phyloP scores from a whole-genome alignment of 1,284 basidiomycete species.

The Boletus hoseneyae region DNA sequence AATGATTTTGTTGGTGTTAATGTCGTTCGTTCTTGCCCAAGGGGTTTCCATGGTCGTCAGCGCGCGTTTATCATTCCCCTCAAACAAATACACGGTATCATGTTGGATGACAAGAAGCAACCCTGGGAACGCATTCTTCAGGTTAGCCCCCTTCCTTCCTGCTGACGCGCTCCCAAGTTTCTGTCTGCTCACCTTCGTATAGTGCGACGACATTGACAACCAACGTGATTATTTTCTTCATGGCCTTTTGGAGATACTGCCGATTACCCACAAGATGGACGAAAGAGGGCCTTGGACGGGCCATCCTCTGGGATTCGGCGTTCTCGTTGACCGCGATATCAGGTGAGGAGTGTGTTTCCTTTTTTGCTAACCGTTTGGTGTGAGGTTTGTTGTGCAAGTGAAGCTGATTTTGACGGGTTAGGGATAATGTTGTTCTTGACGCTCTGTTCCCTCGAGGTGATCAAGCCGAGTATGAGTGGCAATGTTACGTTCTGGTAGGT shows the following conservation, averaged over 20 bases:
- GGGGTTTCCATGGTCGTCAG: constrained; percentile 13
- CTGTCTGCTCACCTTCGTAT: neutral
- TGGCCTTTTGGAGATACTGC: constrained; percentile 18
- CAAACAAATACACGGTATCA: constrained; percentile 6
- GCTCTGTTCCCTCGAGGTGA: constrained; percentile 15
- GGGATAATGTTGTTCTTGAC: constrained; percentile 23
- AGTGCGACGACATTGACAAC: constrained; percentile 16
- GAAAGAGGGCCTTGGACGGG: neutral
- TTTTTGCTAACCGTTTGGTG: too few species aligned
- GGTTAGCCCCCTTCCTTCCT: constrained; percentile 6
- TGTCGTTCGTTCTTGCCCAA: constrained; percentile 4
- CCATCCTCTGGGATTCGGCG: constrained; percentile 18
- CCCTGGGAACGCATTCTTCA: constrained; percentile 18
- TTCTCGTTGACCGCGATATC: constrained; percentile 9
- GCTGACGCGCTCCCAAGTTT: neutral
- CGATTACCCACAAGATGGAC: constrained; percentile 12
- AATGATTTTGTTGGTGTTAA: constrained; percentile 4
- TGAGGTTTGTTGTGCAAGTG: neutral
- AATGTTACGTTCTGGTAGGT: constrained; percentile 23
- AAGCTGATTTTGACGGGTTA: constrained; percentile 1
- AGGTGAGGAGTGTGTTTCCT: neutral
- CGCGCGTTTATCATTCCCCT: constrained; percentile 7
- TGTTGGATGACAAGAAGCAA: constrained; percentile 12
- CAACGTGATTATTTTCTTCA: constrained; percentile 8
- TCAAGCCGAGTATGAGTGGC: constrained; percentile 10